These are phyloP conservation scores for Auricularia sp. DNA, from an alignment of 768 basidiomycete genomes.

Conservation along the genomic window DNA sequence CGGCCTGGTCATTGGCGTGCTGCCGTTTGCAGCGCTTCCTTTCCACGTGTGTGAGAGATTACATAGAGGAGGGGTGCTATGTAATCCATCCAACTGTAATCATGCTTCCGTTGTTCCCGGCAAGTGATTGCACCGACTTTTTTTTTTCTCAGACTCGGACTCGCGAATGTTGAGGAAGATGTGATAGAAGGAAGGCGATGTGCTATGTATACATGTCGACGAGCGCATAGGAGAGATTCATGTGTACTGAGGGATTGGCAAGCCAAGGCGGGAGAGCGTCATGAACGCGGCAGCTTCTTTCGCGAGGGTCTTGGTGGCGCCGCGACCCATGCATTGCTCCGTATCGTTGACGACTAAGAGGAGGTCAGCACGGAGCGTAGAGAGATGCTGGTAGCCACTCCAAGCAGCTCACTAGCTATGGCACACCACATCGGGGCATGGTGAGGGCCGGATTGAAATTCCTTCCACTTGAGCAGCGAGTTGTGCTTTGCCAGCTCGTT, in stretches of 20 bases:
- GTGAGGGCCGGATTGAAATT: not conserved
- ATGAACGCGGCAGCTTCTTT: not conserved
- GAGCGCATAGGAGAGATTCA: not conserved
- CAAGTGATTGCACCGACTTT: no score
- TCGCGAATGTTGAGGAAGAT: no score
- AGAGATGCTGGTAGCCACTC: not conserved
- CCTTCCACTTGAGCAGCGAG: not conserved
- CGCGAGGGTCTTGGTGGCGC: not conserved
- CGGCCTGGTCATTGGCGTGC: no score
- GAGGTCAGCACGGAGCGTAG: not conserved
- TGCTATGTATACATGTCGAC: no score
- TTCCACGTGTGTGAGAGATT: no score
- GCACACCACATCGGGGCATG: not conserved
- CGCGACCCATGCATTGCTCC: not conserved
- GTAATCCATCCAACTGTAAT: no score
- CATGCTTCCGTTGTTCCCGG: no score
- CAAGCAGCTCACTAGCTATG: not conserved
- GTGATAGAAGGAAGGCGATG: no score
- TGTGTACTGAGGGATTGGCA: not conserved
- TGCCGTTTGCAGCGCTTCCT: no score
- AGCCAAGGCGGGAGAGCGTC: not conserved
- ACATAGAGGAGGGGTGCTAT: no score
- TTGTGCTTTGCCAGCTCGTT: slow-evolving; percentile 1
- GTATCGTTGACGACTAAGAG: not conserved
- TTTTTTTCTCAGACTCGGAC: no score